Evolutionary conservation across 345 rosid species (phyloP).

Genomic region (Heritiera fomes): DNA sequence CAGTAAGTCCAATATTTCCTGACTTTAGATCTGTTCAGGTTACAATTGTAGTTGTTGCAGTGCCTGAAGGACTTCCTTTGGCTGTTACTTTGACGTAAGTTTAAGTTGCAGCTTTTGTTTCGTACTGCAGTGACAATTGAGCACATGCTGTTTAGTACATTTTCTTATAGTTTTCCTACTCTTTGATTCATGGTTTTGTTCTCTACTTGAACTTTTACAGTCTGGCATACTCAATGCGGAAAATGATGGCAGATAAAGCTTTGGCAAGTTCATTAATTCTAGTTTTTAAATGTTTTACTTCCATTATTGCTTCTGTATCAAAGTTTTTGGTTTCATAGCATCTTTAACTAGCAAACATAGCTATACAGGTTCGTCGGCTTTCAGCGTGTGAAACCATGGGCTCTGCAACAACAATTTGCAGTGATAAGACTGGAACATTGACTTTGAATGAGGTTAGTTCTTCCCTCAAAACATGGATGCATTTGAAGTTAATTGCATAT

Average conservation of each 20-base stretch:
- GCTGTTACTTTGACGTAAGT: constrained; percentile 99
- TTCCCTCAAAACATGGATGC: constrained; percentile 14
- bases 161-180: background rate
- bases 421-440: constrained; percentile 99
- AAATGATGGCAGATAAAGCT: constrained; percentile 99
- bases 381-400: constrained; percentile 99
- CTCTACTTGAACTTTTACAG: constrained; percentile 39
- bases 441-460: constrained; percentile 83
- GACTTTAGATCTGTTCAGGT: constrained; percentile 58
- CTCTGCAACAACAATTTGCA: constrained; percentile 97
- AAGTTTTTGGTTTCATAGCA: constrained; percentile 3
- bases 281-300: constrained; percentile 14
- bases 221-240: constrained; percentile 96
- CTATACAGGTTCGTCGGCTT: constrained; percentile 91
- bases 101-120: constrained; percentile 14
- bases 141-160: background rate
- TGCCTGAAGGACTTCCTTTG: constrained; percentile 99
- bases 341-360: constrained; percentile 24
- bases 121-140: background rate
- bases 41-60: constrained; percentile 98
- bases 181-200: constrained; percentile 8
- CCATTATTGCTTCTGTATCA: constrained; percentile 5
- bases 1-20: constrained; percentile 10
- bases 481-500: background rate
- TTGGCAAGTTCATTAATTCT: constrained; percentile 54